These are phyloP conservation scores for Grigorovia jiainica DNA, from an alignment of 805 yeast genomes.

Conservation along the genomic window DNA sequence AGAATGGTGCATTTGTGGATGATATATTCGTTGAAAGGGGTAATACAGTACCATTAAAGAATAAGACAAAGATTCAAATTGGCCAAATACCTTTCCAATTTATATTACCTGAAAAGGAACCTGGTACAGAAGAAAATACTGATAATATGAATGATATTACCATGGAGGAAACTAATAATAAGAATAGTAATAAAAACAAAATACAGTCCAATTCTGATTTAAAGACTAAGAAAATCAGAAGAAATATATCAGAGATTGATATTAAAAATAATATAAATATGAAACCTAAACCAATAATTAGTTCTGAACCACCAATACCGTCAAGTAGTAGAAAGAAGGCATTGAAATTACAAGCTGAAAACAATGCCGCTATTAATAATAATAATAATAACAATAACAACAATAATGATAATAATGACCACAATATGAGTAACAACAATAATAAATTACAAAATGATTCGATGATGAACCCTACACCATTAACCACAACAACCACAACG, in stretches of 20 bases:
- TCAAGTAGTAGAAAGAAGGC: constrained; percentile 3
- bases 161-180: too few species aligned
- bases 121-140: not conserved
- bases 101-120: constrained; percentile 64
- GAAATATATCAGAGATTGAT: not conserved
- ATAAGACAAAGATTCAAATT: constrained; percentile 80
- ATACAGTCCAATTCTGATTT: too few species aligned
- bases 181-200: not conserved
- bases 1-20: constrained; percentile 96
- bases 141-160: constrained; percentile 7
- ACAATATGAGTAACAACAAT: too few species aligned
- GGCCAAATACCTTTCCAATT: constrained; percentile 88
- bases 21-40: constrained; percentile 85
- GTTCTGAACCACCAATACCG: constrained; percentile 1
- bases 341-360: not conserved
- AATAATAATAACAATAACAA: too few species aligned
- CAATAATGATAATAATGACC: too few species aligned
- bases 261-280: not conserved
- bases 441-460: constrained; percentile 4
- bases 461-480: constrained; percentile 11
- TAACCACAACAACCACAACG: constrained; percentile 17
- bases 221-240: not conserved
- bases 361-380: too few species aligned
- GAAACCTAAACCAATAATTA: not conserved
- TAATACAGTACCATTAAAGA: constrained; percentile 75